Conservation (phyloP, 2,329 filamentous ascomycete species). For the Cladosporium sp. region DNA sequence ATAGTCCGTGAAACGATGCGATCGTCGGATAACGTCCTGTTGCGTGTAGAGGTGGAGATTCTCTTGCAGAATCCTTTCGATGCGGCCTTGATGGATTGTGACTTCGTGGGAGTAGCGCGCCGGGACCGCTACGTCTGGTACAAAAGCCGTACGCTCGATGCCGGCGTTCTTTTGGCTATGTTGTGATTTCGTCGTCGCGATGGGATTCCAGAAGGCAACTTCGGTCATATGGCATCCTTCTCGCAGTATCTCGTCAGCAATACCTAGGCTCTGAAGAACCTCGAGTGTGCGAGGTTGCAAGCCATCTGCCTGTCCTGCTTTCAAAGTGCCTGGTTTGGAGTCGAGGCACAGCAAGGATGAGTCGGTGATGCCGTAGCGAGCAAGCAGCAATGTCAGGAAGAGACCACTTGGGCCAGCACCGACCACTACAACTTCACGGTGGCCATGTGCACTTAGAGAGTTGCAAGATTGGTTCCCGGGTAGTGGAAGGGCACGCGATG, state of each 20-base stretch:
- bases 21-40: neutral
- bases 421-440: neutral
- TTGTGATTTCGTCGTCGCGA: slow-evolving; percentile 62
- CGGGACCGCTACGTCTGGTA: slow-evolving; percentile 60
- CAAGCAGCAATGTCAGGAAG: neutral
- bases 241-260: slow-evolving; percentile 62
- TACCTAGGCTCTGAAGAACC: slow-evolving; percentile 61
- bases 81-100: slow-evolving; percentile 24
- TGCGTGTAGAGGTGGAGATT: neutral
- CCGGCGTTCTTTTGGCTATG: too few species aligned
- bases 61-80: neutral
- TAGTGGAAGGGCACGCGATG: neutral
- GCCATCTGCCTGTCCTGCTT: slow-evolving; percentile 27
- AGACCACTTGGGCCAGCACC: neutral
- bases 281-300: slow-evolving; percentile 47
- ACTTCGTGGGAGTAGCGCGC: slow-evolving; percentile 55
- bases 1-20: neutral
- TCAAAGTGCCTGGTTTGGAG: neutral
- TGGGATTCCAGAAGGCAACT: slow-evolving; percentile 48
- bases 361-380: neutral
- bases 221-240: slow-evolving; percentile 67
- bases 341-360: neutral
- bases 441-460: neutral
- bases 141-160: slow-evolving; percentile 38
- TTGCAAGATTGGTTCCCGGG: neutral